phyloP scores from a whole-genome alignment of 148 eudicot genomes.

The Chenopodium berlandieri region DNA sequence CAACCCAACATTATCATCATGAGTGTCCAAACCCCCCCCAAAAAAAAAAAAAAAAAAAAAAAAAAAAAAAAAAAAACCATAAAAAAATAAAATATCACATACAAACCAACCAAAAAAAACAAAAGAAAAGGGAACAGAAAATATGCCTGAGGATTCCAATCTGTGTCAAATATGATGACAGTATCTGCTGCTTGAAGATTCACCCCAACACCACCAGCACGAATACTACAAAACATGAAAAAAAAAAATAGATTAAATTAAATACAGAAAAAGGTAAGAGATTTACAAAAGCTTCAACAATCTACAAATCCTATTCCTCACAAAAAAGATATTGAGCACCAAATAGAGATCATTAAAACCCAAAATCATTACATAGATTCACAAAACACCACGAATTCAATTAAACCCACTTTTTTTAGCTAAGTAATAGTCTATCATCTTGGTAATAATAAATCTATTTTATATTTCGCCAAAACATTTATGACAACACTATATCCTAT shows the following conservation, averaged over 20 bases:
- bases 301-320: background rate
- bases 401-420: too few species aligned
- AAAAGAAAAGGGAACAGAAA: background rate
- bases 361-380: too few species aligned
- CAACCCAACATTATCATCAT: background rate
- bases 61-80: background rate
- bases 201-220: constrained; percentile 99
- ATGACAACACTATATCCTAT: too few species aligned
- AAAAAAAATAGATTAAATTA: background rate
- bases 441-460: too few species aligned
- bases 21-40: background rate
- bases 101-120: background rate
- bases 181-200: constrained; percentile 99
- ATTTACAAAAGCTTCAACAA: constrained; percentile 6
- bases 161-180: constrained; percentile 97
- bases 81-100: background rate
- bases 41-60: background rate
- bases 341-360: too few species aligned
- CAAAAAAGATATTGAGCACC: too few species aligned
- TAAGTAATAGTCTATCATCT: too few species aligned
- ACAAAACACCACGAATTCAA: too few species aligned
- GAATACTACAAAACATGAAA: constrained; percentile 51
- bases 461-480: too few species aligned
- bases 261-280: constrained; percentile 2
- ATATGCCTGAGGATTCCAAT: constrained; percentile 98